Evolutionary conservation across 169 alveolate species (phyloP), one percentile per base, ranked within the genome.

Genomic region (Plasmodium sp.): DNA sequence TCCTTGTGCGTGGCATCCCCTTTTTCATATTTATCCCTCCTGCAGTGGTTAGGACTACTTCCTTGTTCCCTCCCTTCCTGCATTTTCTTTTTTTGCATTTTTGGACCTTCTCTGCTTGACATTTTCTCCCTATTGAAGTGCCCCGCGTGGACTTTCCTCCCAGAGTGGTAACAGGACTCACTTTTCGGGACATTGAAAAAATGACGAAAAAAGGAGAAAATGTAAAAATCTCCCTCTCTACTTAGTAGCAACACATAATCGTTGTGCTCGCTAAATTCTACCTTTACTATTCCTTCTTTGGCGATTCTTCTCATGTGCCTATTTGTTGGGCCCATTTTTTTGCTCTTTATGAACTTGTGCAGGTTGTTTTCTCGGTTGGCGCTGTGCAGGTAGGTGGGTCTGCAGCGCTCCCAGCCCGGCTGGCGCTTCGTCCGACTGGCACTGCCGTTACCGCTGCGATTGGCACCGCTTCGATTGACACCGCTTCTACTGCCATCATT

Each of bases 171-270:
- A 27, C 95, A 92, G 34, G 75, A 22, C 41, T 81, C 84, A 18
- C 43, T 77, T 83, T 92, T 81, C 14, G 83, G 45, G 72, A 92
- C 22, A 43, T 92, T 92, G 45, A 92, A 92, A 82, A 92, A 92
- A 2, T 81, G 82, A 36, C 73, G 84, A 41, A 77, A 92, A 92
- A 92, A 92, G n/a, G 95, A 92, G 83, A 92, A 92, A 18, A 92
- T 92, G 56, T 92, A 92, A 22, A 92, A 73, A 58, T 92, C 91
- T 22, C 84, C 85, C 27, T 48, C 62, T 33, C 56, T 34, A 27
- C 82, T 56, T 27, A 92, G 48, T 31, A 92, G 48, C 33, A 83
- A 81, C 14, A 92, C 36, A 83, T 92, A 92, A 92, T 92, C 95
- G 82, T 92, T 92, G 43, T 92, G 88, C 41, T 62, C 27, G 79